Evolutionary conservation across 139 green algal species (phyloP).

Genomic region (Yamagishiella unicocca): DNA sequence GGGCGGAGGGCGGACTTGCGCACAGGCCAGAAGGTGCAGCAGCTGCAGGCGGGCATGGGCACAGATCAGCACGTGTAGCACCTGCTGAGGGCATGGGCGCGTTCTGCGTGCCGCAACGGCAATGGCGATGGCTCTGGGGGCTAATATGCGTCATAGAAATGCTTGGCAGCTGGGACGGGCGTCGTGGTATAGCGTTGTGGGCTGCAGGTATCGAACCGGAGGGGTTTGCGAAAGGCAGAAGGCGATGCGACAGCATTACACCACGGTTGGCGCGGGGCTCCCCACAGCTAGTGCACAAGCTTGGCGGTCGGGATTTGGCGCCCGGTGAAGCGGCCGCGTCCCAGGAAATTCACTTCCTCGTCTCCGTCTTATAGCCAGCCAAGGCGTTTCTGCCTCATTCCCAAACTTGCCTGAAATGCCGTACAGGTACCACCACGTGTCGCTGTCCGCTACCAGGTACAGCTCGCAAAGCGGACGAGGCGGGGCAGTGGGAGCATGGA

Average conservation of each 20-base stretch:
- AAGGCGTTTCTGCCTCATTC: neutral
- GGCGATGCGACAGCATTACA: no score
- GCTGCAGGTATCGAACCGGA: neutral
- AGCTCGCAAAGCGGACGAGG: no score
- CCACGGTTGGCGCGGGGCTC: no score
- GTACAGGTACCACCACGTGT: slow-evolving; percentile 45
- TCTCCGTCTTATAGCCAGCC: neutral
- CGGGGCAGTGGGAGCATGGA: no score
- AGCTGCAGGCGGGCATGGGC: neutral
- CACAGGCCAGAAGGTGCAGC: neutral
- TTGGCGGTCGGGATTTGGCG: neutral
- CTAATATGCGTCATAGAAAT: no score
- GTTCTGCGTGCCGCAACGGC: no score
- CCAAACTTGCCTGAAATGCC: neutral
- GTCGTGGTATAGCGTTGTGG: neutral
- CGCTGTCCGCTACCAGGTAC: slow-evolving; percentile 30
- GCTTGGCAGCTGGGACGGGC: neutral
- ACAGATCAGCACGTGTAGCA: no score
- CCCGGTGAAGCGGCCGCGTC: neutral
- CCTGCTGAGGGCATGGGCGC: no score
- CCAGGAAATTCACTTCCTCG: neutral
- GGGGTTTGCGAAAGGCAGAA: neutral
- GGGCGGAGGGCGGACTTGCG: neutral
- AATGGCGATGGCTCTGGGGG: no score
- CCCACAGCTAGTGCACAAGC: neutral